Conservation (phyloP, 371 early-diverging fungal genomes). For the Chytridium lagenaria region DNA sequence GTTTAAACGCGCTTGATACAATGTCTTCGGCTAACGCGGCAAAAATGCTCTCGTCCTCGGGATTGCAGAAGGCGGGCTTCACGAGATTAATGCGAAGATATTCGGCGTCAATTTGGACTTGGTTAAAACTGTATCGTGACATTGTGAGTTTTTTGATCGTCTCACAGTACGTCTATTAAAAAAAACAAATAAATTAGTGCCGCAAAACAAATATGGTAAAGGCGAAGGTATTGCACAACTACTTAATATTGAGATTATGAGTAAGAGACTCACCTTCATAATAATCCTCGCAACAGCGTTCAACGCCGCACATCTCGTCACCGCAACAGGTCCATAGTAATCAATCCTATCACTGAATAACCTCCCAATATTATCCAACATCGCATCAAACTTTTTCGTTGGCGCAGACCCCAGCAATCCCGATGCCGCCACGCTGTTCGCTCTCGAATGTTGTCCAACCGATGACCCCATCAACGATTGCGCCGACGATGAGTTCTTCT, state of each 20-base stretch:
- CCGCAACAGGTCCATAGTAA: constrained; percentile 65
- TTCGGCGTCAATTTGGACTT: constrained; percentile 39
- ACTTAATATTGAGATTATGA: background rate
- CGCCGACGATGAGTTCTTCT: background rate
- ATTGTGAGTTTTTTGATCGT: constrained; percentile 17
- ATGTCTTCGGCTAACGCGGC: constrained; percentile 28
- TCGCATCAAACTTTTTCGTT: background rate
- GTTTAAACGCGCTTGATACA: constrained; percentile 24
- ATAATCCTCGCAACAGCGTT: constrained; percentile 61
- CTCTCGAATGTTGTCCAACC: background rate
- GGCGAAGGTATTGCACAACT: background rate
- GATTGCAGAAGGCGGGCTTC: constrained; percentile 11
- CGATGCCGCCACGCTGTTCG: background rate
- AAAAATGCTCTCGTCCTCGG: constrained; percentile 16
- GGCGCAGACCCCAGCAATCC: background rate
- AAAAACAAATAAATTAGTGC: background rate
- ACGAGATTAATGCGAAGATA: constrained; percentile 16
- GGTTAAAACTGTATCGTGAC: constrained; percentile 13
- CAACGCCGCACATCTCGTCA: constrained; percentile 59
- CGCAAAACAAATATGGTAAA: background rate
- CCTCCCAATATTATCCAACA: constrained; percentile 68
- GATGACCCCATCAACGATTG: background rate
- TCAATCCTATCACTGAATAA: constrained; percentile 73
- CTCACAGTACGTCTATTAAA: constrained; percentile 30
- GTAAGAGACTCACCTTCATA: constrained; percentile 58